Evolutionary conservation across 164 flowering plant species (phyloP), one percentile per base, ranked within the genome.

Genomic region (Sextonia rubra): DNA sequence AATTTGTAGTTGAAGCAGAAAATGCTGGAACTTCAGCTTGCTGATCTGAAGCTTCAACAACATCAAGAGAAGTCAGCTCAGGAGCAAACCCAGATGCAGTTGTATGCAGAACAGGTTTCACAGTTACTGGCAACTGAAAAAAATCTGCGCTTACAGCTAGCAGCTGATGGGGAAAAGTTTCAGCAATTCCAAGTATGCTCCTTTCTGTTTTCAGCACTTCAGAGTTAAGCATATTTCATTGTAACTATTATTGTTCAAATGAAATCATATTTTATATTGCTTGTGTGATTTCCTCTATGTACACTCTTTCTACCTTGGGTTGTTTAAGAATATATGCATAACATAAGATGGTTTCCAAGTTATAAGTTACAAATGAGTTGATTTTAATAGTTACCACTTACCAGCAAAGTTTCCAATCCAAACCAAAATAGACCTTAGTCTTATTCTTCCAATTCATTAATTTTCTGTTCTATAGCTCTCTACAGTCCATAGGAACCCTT

Each of bases 141-240:
- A 81, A 90, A 81, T 82, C 81, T 92, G 84, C 94, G 97, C 18
- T 64, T 83, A 71, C 97, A 92, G 79, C 79, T 91, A 76, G 84
- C 90, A 68, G 87, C 95, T 64, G 97, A 94, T 86, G 97, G 97
- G 71, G 99, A 92, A 81, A 94, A 91, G 67, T 94, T 94, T 75
- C 95, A 92, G 75, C 99, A 94, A 70, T 92, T 94, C 77, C 98
- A 92, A 88, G 98, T 92, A 66, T 29, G 63, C 25, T 72, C 30
- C 12, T 56, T 78, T 49, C 64, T n/a, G 75, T 70, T 47, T 32
- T 18, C 15, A 37, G 62, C 32, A 11, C 4, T 29, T 67, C 47
- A 44, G 27, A 20, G 22, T 29, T 27, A 32, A 15, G 12, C 7
- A 27, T n/a, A 9, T 55, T 70, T 47, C 30, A 48, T 68, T 29